These are phyloP conservation scores for Coemansia biformis DNA, from an alignment of 192 early-diverging fungal genomes.

Conservation along the genomic window DNA sequence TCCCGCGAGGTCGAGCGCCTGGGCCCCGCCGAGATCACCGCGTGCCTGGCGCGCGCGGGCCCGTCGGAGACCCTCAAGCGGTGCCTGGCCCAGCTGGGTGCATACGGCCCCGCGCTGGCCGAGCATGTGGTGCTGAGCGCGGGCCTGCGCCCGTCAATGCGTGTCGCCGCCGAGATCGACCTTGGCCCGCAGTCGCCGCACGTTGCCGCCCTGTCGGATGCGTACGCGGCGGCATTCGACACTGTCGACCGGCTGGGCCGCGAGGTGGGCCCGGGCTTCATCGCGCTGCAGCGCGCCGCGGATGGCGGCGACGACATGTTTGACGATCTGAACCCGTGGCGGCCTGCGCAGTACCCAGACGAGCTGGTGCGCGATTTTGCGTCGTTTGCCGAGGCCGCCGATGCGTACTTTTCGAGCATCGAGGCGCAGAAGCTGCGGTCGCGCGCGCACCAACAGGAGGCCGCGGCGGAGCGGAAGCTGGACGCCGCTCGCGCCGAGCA, in stretches of 20 bases:
- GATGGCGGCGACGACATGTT: constrained; percentile 20
- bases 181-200: constrained; percentile 50
- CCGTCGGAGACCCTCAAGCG: constrained; percentile 69
- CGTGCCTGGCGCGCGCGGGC: constrained; percentile 51
- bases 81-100: constrained; percentile 51
- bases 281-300: constrained; percentile 12
- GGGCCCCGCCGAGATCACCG: constrained; percentile 48
- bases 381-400: constrained; percentile 79
- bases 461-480: constrained; percentile 74
- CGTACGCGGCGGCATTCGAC: constrained; percentile 68
- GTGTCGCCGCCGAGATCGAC: constrained; percentile 60
- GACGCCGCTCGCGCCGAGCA: constrained; percentile 77
- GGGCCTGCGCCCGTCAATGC: constrained; percentile 57
- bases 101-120: constrained; percentile 81
- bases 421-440: constrained; percentile 78
- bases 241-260: constrained; percentile 57
- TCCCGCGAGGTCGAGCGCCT: constrained; percentile 56
- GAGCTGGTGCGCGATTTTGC: constrained; percentile 57
- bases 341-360: constrained; percentile 59
- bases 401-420: constrained; percentile 87
- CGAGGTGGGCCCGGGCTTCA: constrained; percentile 38
- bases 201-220: constrained; percentile 55
- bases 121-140: constrained; percentile 75
- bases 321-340: constrained; percentile 68
- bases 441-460: constrained; percentile 67